Conservation (phyloP, 345 rosid species). For the Camelina neglecta region DNA sequence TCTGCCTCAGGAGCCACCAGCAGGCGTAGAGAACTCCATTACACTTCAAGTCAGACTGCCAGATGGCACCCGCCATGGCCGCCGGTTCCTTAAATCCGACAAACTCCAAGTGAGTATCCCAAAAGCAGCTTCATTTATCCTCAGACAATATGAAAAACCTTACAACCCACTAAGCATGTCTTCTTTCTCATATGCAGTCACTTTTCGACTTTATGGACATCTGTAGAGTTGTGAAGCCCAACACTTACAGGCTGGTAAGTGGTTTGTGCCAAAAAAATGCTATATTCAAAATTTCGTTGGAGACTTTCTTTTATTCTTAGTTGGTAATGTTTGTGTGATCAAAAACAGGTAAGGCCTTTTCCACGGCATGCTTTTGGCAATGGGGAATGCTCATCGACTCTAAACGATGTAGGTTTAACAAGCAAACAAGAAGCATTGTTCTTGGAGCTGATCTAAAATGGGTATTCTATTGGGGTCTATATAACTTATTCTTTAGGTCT, state of each 20-base stretch:
- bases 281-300: not conserved
- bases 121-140: not conserved
- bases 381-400: constrained; percentile 58
- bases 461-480: not conserved
- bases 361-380: constrained; percentile 76
- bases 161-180: constrained; percentile 5
- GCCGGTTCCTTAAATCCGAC: constrained; percentile 13
- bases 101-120: constrained; percentile 18
- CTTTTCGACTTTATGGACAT: constrained; percentile 82
- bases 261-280: not conserved
- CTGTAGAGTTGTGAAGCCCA: constrained; percentile 72
- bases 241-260: constrained; percentile 75
- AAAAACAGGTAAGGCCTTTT: constrained; percentile 77
- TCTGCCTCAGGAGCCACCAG: constrained; percentile 24
- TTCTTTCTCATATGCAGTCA: constrained; percentile 39
- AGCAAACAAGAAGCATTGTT: constrained; percentile 88
- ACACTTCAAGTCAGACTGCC: constrained; percentile 1
- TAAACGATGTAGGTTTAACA: constrained; percentile 76
- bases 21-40: constrained; percentile 4
- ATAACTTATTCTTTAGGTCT: not conserved
- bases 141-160: not conserved
- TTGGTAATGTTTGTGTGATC: constrained; percentile 3
- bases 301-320: not conserved
- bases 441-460: constrained; percentile 65
- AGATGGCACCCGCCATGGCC: constrained; percentile 23